Percentiles rank a stretch among this genome's conserved stretches.
Conservation (phyloP, 495 filamentous ascomycete genomes). For the Trichoderma virens region DNA sequence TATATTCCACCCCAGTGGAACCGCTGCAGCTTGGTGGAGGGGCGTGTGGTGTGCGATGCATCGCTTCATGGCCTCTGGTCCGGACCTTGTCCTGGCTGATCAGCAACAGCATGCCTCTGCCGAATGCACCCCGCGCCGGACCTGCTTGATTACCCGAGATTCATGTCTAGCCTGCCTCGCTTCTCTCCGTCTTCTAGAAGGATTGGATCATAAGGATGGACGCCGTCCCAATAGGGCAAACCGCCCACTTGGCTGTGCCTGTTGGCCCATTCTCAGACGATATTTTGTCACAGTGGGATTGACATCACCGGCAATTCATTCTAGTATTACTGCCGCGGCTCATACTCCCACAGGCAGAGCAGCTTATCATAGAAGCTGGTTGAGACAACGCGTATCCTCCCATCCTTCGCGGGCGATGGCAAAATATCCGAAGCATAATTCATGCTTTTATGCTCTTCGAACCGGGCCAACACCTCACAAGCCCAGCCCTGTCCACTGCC, state of each 20-base stretch:
- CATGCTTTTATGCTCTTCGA: slow-evolving; percentile 90
- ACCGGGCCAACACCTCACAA: slow-evolving; percentile 55
- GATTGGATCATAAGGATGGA: neutral
- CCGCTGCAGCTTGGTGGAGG: slow-evolving; percentile 4
- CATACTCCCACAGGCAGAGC: slow-evolving; percentile 68
- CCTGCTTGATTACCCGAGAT: neutral
- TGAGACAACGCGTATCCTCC: slow-evolving; percentile 49
- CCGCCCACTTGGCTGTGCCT: neutral
- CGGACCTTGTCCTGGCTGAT: neutral
- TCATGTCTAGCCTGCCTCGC: neutral
- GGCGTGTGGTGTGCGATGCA: slow-evolving; percentile 3
- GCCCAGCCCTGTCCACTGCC: slow-evolving; percentile 18
- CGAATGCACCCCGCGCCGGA: slow-evolving; percentile 5
- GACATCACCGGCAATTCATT: neutral
- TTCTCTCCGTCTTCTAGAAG: neutral
- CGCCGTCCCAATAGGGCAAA: neutral
- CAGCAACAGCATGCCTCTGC: neutral
- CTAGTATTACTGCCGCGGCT: neutral
- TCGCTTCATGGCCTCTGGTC: neutral
- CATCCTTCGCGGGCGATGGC: slow-evolving; percentile 21
- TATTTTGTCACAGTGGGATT: neutral
- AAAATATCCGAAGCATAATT: slow-evolving; percentile 84
- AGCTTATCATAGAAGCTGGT: slow-evolving; percentile 87
- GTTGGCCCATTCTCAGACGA: neutral
- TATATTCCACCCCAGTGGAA: neutral